Conservation (phyloP, 176 grass and related monocot genomes). For the Stipa capillata region DNA sequence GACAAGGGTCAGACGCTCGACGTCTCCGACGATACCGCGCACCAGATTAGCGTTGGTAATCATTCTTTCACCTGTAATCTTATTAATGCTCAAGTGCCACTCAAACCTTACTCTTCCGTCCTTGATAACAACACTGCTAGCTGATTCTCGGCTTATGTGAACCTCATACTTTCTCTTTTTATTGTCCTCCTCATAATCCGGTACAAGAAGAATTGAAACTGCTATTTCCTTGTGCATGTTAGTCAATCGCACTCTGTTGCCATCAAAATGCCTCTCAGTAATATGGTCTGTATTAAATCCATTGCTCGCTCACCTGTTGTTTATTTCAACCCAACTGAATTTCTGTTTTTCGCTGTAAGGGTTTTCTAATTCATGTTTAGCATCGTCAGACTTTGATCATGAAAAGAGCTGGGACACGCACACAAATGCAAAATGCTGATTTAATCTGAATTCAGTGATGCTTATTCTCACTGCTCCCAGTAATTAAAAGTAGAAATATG, state of each 20-base stretch:
- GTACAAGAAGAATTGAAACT: background rate
- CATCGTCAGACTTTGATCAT: background rate
- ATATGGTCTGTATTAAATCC: background rate
- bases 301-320: background rate
- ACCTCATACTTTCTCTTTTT: background rate
- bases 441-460: background rate
- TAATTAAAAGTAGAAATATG: background rate
- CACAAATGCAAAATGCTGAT: background rate
- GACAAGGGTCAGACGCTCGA: conserved; percentile 11
- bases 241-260: background rate
- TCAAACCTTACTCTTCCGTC: background rate
- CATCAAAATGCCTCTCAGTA: background rate
- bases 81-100: background rate
- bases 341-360: background rate
- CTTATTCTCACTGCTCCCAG: background rate
- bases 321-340: background rate
- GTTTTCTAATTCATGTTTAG: background rate
- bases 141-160: background rate
- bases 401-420: background rate
- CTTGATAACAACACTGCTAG: background rate
- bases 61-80: background rate
- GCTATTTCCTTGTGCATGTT: background rate
- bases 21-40: conserved; percentile 34
- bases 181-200: background rate
- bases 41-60: conserved; percentile 53